These are phyloP conservation scores for Vanrija sp. DNA, from an alignment of 1,284 basidiomycete species.

Conservation along the genomic window DNA sequence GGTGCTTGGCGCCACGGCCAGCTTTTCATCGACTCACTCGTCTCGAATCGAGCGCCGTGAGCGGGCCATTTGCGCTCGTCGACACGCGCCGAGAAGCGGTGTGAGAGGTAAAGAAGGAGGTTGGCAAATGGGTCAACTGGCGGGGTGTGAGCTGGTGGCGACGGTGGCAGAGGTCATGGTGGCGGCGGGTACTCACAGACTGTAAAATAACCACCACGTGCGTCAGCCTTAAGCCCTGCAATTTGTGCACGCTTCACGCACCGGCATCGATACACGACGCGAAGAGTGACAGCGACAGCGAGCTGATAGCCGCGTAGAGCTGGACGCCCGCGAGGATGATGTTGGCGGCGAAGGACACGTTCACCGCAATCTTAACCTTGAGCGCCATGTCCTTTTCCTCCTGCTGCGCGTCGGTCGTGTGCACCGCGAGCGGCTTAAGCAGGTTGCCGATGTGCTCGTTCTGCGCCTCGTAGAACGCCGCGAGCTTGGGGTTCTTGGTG, in stretches of 20 bases:
- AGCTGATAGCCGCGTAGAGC: conserved; percentile 74
- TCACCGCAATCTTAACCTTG: conserved; percentile 83
- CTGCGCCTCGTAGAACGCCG: conserved; percentile 70
- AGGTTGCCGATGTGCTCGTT: conserved; percentile 81
- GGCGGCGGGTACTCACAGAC: conserved; percentile 21
- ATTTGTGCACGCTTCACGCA: conserved; percentile 7
- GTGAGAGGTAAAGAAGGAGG: conserved; percentile 74
- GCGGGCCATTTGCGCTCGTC: conserved; percentile 87
- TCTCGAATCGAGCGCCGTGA: conserved; percentile 83
- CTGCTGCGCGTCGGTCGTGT: conserved; percentile 32
- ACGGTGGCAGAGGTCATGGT: no score
- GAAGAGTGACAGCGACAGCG: conserved; percentile 78
- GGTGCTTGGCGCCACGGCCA: no score
- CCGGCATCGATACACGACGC: conserved; percentile 78
- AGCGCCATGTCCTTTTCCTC: conserved; percentile 34
- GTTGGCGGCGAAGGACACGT: conserved; percentile 74
- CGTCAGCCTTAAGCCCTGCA: neutral
- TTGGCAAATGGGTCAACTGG: conserved; percentile 82
- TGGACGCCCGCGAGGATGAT: conserved; percentile 57
- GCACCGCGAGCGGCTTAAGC: conserved; percentile 81
- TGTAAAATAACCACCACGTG: conserved; percentile 1
- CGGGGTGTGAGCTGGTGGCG: no score
- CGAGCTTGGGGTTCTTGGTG: conserved; percentile 39
- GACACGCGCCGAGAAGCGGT: conserved; percentile 67
- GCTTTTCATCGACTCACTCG: conserved; percentile 53